phyloP scores from a whole-genome alignment of 768 basidiomycete genomes.

The Coprinellus micaceus region DNA sequence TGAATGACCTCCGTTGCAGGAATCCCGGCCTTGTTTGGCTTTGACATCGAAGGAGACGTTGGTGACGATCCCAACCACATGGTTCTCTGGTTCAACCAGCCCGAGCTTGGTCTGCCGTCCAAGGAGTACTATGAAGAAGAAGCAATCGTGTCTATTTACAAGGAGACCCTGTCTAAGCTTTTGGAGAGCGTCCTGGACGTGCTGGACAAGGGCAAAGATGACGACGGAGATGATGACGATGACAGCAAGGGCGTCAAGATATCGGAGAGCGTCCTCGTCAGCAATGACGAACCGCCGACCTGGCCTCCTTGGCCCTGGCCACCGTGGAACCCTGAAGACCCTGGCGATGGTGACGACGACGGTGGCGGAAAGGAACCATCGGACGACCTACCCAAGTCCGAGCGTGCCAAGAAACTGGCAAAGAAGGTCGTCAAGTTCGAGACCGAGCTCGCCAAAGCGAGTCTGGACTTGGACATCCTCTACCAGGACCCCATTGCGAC shows the following conservation, averaged over 20 bases:
- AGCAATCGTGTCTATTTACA: slow-evolving; percentile 64
- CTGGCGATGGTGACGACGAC: slow-evolving; percentile 37
- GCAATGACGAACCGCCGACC: slow-evolving; percentile 40
- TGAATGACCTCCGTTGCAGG: no score
- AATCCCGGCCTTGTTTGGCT: slow-evolving; percentile 73
- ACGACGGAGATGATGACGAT: slow-evolving; percentile 32
- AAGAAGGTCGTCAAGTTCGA: slow-evolving; percentile 76
- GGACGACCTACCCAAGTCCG: slow-evolving; percentile 26
- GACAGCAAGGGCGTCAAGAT: slow-evolving; percentile 11
- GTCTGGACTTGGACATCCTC: slow-evolving; percentile 74
- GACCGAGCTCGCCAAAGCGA: slow-evolving; percentile 68
- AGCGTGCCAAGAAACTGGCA: slow-evolving; percentile 61
- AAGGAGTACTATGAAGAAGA: slow-evolving; percentile 94
- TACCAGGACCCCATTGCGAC: slow-evolving; percentile 79
- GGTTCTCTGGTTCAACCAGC: slow-evolving; percentile 83
- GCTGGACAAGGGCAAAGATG: slow-evolving; percentile 44
- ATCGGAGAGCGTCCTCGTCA: slow-evolving; percentile 16
- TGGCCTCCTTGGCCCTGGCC: slow-evolving; percentile 88
- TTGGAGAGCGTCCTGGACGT: slow-evolving; percentile 56
- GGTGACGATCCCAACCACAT: slow-evolving; percentile 84
- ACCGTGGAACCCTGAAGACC: slow-evolving; percentile 72
- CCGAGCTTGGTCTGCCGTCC: slow-evolving; percentile 76
- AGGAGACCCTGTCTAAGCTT: slow-evolving; percentile 61
- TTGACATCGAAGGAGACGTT: slow-evolving; percentile 84
- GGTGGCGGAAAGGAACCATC: slow-evolving; percentile 44